Evolutionary conservation across 2,329 filamentous ascomycete genomes (phyloP).

Genomic region (Didymella arachidicola): DNA sequence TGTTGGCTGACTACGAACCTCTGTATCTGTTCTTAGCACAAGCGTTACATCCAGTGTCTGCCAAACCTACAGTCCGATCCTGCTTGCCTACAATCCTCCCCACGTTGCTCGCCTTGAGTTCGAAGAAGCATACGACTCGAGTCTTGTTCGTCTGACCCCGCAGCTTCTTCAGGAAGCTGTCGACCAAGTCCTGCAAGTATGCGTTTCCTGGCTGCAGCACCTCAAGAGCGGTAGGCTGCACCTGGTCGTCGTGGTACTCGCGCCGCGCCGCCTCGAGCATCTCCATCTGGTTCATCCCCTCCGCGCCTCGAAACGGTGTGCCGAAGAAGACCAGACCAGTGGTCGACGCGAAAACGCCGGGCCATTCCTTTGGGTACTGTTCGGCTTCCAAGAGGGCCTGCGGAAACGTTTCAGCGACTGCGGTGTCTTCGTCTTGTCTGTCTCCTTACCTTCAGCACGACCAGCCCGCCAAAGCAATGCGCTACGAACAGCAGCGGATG

Average conservation of each 20-base stretch:
- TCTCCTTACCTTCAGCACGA: neutral
- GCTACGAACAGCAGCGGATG: neutral
- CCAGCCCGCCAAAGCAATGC: neutral
- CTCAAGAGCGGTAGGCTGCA: slow-evolving; percentile 28
- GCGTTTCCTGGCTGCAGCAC: slow-evolving; percentile 36
- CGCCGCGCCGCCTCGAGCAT: neutral
- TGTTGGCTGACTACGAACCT: slow-evolving; percentile 32
- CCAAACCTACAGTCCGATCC: slow-evolving; percentile 28
- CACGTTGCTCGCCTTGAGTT: slow-evolving; percentile 37
- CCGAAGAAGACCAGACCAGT: neutral
- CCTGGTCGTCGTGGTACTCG: neutral
- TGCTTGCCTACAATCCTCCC: slow-evolving; percentile 36
- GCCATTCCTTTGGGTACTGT: neutral
- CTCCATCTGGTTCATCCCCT: neutral
- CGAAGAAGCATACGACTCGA: slow-evolving; percentile 34
- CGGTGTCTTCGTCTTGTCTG: neutral
- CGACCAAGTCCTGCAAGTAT: slow-evolving; percentile 34
- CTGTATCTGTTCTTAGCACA: slow-evolving; percentile 16
- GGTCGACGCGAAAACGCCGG: neutral
- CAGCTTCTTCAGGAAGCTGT: slow-evolving; percentile 27
- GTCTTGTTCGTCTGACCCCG: slow-evolving; percentile 29
- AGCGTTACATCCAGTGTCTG: slow-evolving; percentile 5
- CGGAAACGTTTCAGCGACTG: neutral
- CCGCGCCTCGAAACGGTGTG: neutral
- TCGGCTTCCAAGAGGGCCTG: neutral